Base-by-base conservation (phyloP, 1,284 basidiomycete species). In the Heterobasidion occidentale region DNA sequence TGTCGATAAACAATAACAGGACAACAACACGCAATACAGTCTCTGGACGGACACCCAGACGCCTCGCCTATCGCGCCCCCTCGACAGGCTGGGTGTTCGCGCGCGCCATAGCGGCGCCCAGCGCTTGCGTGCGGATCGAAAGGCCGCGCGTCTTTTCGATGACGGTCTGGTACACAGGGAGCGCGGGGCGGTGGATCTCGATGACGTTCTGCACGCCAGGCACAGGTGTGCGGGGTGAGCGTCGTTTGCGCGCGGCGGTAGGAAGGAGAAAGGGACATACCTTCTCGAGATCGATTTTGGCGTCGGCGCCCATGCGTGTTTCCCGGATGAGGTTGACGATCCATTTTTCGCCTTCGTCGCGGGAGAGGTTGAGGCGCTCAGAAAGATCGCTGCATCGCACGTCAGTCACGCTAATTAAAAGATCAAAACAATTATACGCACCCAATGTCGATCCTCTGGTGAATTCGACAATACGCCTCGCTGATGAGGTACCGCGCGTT, bases 291-390 rank as follows among this genome's bases (percentile, higher is more conserved):
- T 98, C 95, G 63, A 98, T 98, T 77, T 97, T 98, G 56, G 94
- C 94, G 66, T 99, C 92, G 3, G 91, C 88, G 20, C 91, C 94
- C 83, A 97, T 93, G 36, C 93, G 84, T 33, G 95, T 97, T 72
- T 98, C 97, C 52, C 94, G 85, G 65, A 98, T 96, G 58, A 98
- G 86, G 77, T 97, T 98, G 65, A 98, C 96, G 62, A 99, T 96
- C 96, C 96, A 99, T 71, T 97, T 97, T 70, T 98, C 96, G 57
- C 96, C 97, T 67, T 98, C 96, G 64, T 94, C 94, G 55, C 80
- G 83, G 27, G 90, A 88, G 56, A 98, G 81, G 72, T 98, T 98
- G 42, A 99, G 80, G 12, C 95, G 86, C 67, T 92, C 88, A 15
- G 94, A 96, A 36, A 99, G 81, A 68, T 98, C 94, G 60, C 91